These are phyloP conservation scores for Amaranthus palmeri DNA, from an alignment of 148 eudicot genomes.

Conservation along the genomic window DNA sequence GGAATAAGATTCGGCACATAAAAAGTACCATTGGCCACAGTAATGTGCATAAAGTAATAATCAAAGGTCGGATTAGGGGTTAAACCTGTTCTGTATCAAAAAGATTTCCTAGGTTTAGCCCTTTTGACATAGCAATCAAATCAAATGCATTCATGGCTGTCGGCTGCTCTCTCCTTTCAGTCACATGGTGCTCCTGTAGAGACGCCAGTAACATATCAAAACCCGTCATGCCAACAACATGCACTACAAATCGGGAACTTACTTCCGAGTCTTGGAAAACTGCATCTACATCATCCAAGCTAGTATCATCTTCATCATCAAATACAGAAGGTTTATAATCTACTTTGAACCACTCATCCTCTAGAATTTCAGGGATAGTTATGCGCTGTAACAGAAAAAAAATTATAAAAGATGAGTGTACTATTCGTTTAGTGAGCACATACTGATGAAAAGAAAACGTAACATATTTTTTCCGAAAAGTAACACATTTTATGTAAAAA, in stretches of 20 bases:
- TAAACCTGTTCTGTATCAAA: conserved; percentile 79
- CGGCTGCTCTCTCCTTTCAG: conserved; percentile 77
- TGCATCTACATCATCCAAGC: conserved; percentile 94
- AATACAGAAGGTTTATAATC: conserved; percentile 72
- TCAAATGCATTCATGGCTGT: conserved; percentile 92
- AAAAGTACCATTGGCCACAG: no score
- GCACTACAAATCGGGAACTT: conserved; percentile 19
- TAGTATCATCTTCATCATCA: conserved; percentile 65
- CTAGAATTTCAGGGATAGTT: conserved; percentile 64
- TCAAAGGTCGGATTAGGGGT: no score
- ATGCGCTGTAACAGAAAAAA: conserved; percentile 55
- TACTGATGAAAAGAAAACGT: not conserved
- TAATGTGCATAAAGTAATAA: no score
- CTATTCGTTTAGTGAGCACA: not conserved
- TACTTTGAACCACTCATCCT: conserved; percentile 81
- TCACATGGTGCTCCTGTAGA: conserved; percentile 78
- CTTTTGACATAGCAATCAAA: conserved; percentile 90
- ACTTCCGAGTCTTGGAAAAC: conserved; percentile 88
- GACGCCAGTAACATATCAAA: conserved; percentile 2
- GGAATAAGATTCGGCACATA: no score
- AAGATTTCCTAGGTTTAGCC: conserved; percentile 82
- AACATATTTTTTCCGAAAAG: no score
- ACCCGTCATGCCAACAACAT: not conserved
- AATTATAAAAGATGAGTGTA: not conserved
- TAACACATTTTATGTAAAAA: no score